A percentile compares a stretch with the other conserved stretches of the same genome.
phyloP scores from a whole-genome alignment of 1,284 basidiomycete genomes.

The Quambalaria eucalypti region DNA sequence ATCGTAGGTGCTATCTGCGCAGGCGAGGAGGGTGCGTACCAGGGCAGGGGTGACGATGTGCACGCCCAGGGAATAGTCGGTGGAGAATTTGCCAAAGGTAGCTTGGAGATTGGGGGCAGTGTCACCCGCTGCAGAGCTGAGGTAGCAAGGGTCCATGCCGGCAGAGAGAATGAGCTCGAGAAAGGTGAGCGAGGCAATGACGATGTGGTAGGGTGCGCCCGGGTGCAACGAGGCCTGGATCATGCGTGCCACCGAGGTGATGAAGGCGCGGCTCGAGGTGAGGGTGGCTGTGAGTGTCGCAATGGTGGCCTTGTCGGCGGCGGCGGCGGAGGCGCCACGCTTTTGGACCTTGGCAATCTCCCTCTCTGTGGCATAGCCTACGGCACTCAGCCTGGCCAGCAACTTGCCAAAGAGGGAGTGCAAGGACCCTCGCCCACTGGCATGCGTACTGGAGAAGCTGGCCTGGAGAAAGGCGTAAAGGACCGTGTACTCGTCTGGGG shows the following conservation, averaged over 20 bases:
- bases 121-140: neutral
- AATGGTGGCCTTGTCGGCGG: neutral
- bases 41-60: slow-evolving; percentile 16
- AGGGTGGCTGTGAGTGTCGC: neutral
- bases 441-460: neutral
- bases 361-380: neutral
- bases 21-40: slow-evolving; percentile 22
- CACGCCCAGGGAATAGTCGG: slow-evolving; percentile 18
- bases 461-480: neutral
- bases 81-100: neutral
- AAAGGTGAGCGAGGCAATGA: slow-evolving; percentile 28
- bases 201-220: slow-evolving; percentile 34
- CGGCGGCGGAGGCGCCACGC: neutral
- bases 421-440: neutral
- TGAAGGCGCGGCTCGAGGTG: neutral
- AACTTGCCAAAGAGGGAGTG: neutral
- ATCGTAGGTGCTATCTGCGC: slow-evolving; percentile 33
- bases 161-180: slow-evolving; percentile 28
- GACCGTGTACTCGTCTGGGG: neutral
- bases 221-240: slow-evolving; percentile 20
- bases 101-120: neutral
- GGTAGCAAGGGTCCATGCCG: slow-evolving; percentile 15
- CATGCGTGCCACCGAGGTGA: neutral
- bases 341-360: neutral
- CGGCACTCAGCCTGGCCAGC: neutral